Base-by-base conservation (phyloP, 176 grass and related monocot genomes). In the Zizania latifolia region DNA sequence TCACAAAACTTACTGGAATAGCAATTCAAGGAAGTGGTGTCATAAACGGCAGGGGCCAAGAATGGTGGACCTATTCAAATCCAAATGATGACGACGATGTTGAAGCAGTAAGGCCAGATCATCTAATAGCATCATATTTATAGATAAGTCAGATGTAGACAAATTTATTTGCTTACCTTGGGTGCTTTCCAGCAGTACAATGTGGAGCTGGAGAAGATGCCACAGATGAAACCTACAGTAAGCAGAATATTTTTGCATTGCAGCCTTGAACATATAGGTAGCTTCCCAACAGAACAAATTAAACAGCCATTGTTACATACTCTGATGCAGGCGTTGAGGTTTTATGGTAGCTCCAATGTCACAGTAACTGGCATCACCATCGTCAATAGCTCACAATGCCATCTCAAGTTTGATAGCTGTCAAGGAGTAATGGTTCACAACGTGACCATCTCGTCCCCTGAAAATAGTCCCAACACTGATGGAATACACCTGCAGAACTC, bases 401-500 rank as follows among this genome's bases (percentile, higher is more conserved):
- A 97, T 69, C 90, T 97, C 44, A 97, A 97, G 82, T 97, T 93
- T 0, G 94, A 97, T 81, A 92, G 79, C 48, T 97, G 91, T 62
- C 78, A 93, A 86, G 91, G 71, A 67, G 86, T 97, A 10, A 62
- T 80, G 79, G 91, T 97, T 44, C 85, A 87, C 10, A 79, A 97
- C 61, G 39, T 97, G 41, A 93, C 77, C 44, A 85, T 97, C 65
- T 88, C 88, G 31, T 97, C 94, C 19, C 94, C 94, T 22, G 91
- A 88, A 19, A 69, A 65, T 77, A 97, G 94, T 89, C 91, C 90
- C 78, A 97, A 97, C 63, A 97, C 94, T 1, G 94, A 97, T 8
- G 94, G 94, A 56, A 97, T 97, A 77, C 94, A 97, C 86, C 82
- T 97, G 78, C 94, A 97, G 35, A 97, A 97, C 70, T 92, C 94